Base-by-base conservation (phyloP, 768 basidiomycete species). In the Strobilomyces echinocephalus region DNA sequence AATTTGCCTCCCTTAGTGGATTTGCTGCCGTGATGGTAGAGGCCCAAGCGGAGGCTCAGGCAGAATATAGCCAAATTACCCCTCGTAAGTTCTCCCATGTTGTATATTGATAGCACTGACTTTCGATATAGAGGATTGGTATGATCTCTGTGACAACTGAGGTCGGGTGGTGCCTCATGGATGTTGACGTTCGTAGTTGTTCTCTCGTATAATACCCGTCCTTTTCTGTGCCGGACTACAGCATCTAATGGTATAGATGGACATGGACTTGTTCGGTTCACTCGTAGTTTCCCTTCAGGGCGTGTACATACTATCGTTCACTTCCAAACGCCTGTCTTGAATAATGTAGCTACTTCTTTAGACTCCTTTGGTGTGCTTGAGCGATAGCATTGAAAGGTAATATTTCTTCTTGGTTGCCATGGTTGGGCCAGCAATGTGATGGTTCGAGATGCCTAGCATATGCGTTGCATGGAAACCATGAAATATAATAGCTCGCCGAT, bases 21-120 rank as follows among this genome's bases (percentile, higher is more conserved):
- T 64, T 64, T 43, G 60, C 60, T 34, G 47, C 46, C 5, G 60
- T 64, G 4, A 54, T 64, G 52, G 63, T 58, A 18, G 63, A 57
- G 20, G 52, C 57, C 3, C 54, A 49, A 8, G 20, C 26, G 14
- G 47, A 52, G 4, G 49, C 52, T 15, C 42, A 49, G 9, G 41
- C 41, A 3, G 42, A 56, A 41, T 53, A 60, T 41, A 42, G 31
- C 9, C 20, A 46, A 14, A 50, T 46, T 8, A 35, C 57, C 33
- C 60, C 63, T 9, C 38, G 63, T 64, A 39, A 11, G 56, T 16
- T 21, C n/a, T 39, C 10, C 15, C 4, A 1, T 18, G 7, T 20
- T 11, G 18, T 39, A 2, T 11, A 20, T n/a, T 20, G 18, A 11
- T n/a, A 20, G 18, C 18, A 2, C 11, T 39, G 18, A 39, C 35